Conservation (phyloP, 148 eudicot genomes). For the Suaeda aralocaspica region DNA sequence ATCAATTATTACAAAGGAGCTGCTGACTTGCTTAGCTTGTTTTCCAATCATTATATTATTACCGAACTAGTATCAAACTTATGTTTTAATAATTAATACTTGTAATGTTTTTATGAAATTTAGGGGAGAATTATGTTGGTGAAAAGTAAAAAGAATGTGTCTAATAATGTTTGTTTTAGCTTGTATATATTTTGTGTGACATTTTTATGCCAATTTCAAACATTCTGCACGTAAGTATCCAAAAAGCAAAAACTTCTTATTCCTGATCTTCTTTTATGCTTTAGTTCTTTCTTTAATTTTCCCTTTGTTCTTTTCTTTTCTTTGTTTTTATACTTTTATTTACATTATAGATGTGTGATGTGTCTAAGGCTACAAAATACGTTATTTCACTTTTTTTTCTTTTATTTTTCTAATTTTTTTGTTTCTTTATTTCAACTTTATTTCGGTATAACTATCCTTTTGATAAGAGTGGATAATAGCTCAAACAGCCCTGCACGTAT, state of each 20-base stretch:
- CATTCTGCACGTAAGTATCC: constrained; percentile 15
- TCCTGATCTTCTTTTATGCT: not conserved
- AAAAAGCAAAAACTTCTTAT: constrained; percentile 13
- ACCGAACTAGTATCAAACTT: too few relatives aligned
- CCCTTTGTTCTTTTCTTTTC: not conserved
- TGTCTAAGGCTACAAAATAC: too few relatives aligned
- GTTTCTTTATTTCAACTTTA: too few relatives aligned
- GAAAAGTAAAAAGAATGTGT: constrained; percentile 2
- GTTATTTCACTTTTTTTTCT: too few relatives aligned
- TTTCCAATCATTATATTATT: constrained; percentile 11
- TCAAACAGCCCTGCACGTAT: too few relatives aligned
- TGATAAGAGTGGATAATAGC: too few relatives aligned
- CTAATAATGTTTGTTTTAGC: not conserved
- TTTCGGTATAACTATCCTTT: too few relatives aligned
- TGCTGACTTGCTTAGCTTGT: constrained; percentile 8
- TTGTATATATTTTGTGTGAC: not conserved
- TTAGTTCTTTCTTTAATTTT: not conserved
- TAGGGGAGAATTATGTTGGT: not conserved
- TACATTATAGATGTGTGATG: too few relatives aligned
- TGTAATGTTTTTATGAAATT: not conserved
- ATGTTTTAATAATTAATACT: too few relatives aligned
- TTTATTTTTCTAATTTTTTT: too few relatives aligned
- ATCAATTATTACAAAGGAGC: not conserved
- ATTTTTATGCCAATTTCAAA: not conserved
- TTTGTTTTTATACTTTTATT: not conserved